Evolutionary conservation across 73 alveolate genomes (phyloP).

Genomic region (Breviolum minutum): DNA sequence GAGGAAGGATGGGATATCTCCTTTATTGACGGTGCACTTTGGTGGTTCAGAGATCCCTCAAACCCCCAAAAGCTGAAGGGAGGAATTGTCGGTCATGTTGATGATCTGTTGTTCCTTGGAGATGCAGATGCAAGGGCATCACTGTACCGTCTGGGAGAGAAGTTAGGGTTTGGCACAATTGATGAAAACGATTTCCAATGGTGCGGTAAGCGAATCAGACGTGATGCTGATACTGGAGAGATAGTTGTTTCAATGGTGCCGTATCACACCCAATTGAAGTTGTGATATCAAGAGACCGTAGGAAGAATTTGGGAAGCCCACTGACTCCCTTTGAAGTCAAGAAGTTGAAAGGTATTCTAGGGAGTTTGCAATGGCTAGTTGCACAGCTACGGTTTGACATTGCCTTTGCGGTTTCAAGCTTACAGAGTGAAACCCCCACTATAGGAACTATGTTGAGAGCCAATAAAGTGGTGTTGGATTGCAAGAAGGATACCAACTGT

Average conservation of each 20-base stretch:
- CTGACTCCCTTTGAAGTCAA: background rate
- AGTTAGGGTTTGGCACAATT: background rate
- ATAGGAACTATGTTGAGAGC: background rate
- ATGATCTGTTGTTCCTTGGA: background rate
- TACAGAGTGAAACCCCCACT: background rate
- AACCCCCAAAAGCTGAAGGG: background rate
- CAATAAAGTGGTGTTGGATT: background rate
- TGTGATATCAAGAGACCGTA: background rate
- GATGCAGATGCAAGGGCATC: background rate
- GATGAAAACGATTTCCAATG: background rate
- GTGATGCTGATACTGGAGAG: background rate
- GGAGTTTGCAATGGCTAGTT: constrained; percentile 1
- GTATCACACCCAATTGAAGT: background rate
- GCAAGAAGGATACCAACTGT: background rate
- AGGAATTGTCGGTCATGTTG: background rate
- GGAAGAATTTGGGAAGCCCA: background rate
- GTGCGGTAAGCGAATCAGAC: background rate
- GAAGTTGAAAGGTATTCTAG: background rate
- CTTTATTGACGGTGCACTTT: background rate
- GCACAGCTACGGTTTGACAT: constrained; percentile 14
- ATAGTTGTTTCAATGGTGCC: background rate
- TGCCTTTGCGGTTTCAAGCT: background rate
- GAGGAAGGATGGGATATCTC: background rate
- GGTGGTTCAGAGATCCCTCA: background rate
- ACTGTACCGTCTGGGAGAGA: background rate